phyloP scores from a whole-genome alignment of 2,329 filamentous ascomycete genomes.

The Fusarium brevicatenulatum region DNA sequence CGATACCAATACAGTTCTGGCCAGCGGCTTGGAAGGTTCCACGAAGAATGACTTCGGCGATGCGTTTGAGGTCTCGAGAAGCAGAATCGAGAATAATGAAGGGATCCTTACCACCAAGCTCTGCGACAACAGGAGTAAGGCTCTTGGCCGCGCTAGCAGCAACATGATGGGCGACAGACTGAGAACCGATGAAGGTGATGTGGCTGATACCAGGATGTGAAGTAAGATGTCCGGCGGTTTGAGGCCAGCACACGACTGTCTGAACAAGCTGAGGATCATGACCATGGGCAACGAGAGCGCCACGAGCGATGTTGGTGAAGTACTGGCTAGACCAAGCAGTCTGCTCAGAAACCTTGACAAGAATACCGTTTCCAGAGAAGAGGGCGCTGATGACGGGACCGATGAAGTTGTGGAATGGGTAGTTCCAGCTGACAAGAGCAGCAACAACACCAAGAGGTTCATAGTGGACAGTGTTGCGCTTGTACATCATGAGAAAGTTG shows the following conservation, averaged over 20 bases:
- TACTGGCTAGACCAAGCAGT: slow-evolving; percentile 92
- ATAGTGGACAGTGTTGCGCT: slow-evolving; percentile 88
- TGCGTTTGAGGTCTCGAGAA: slow-evolving; percentile 70
- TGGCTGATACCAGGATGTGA: slow-evolving; percentile 86
- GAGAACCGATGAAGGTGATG: slow-evolving; percentile 95
- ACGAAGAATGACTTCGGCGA: slow-evolving; percentile 85
- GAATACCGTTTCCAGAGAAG: slow-evolving; percentile 89
- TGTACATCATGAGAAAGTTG: slow-evolving; percentile 94
- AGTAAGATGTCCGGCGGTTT: slow-evolving; percentile 82
- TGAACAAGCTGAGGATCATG: slow-evolving; percentile 86
- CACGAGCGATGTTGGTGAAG: slow-evolving; percentile 81
- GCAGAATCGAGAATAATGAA: slow-evolving; percentile 88
- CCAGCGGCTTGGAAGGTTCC: slow-evolving; percentile 95
- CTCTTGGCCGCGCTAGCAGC: slow-evolving; percentile 85
- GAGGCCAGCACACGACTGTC: slow-evolving; percentile 86
- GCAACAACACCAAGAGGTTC: slow-evolving; percentile 94
- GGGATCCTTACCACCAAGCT: slow-evolving; percentile 95
- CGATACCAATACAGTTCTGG: slow-evolving; percentile 98
- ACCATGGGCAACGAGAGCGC: slow-evolving; percentile 83
- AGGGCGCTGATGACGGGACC: slow-evolving; percentile 90
- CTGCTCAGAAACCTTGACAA: slow-evolving; percentile 95
- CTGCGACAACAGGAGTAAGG: slow-evolving; percentile 88
- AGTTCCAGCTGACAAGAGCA: slow-evolving; percentile 97
- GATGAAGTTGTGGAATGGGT: slow-evolving; percentile 93
- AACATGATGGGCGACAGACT: slow-evolving; percentile 86